Conservation (phyloP, 1,139 yeast species). For the Hemisphaericaspora subhashii region DNA sequence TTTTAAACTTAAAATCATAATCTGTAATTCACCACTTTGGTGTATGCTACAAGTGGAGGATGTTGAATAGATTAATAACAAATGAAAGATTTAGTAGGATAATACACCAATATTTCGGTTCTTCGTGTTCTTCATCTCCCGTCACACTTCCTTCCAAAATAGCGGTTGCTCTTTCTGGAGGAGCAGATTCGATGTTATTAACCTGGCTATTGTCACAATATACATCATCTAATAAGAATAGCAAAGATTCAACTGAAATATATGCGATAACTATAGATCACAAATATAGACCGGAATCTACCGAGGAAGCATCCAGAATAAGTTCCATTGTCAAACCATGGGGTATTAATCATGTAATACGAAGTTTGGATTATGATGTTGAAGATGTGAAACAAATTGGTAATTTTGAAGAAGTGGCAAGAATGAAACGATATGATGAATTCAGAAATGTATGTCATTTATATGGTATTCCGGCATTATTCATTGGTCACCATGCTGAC, state of each 20-base stretch:
- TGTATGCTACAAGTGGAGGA: not conserved
- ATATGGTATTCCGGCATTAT: slow-evolving; percentile 30
- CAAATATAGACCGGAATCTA: slow-evolving; percentile 46
- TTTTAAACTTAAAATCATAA: no score
- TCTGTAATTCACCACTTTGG: no score
- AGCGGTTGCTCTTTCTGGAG: slow-evolving; percentile 69
- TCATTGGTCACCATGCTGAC: slow-evolving; percentile 68
- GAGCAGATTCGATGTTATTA: slow-evolving; percentile 77
- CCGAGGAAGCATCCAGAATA: slow-evolving; percentile 47
- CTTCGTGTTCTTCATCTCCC: no score
- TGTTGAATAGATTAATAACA: not conserved
- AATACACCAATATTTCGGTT: slow-evolving; percentile 14
- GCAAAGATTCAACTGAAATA: slow-evolving; percentile 29
- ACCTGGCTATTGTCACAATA: slow-evolving; percentile 44
- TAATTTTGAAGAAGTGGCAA: slow-evolving; percentile 58
- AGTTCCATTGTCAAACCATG: slow-evolving; percentile 32
- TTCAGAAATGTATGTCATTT: slow-evolving; percentile 37
- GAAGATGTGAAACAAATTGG: slow-evolving; percentile 24
- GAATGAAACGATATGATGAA: slow-evolving; percentile 50
- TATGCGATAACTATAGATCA: slow-evolving; percentile 63
- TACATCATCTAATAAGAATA: no score
- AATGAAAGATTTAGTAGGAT: slow-evolving; percentile 3
- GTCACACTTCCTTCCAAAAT: slow-evolving; percentile 19
- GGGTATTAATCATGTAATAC: slow-evolving; percentile 42
- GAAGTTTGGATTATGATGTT: slow-evolving; percentile 31